Evolutionary conservation across 495 filamentous ascomycete genomes (phyloP).

Genomic region (Daldinia bambusicola): DNA sequence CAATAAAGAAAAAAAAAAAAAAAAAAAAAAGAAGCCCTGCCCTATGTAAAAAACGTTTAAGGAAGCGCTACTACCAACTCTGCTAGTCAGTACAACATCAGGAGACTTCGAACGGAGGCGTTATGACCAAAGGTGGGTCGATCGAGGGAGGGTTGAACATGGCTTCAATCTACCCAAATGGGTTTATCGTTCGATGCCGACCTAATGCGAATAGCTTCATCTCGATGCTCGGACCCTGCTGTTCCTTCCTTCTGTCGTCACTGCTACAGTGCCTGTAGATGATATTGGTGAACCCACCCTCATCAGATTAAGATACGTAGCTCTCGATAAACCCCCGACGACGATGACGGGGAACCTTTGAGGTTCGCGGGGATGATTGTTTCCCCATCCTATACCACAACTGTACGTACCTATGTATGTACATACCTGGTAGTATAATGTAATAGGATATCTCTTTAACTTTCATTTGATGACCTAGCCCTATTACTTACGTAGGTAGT

Average conservation of each 20-base stretch:
- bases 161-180: slow-evolving; percentile 28
- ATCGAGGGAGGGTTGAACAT: slow-evolving; percentile 22
- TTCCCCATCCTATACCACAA: slow-evolving; percentile 9
- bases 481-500: slow-evolving; percentile 20
- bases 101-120: slow-evolving; percentile 23
- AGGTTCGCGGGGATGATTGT: slow-evolving; percentile 17
- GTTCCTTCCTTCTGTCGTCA: slow-evolving; percentile 14
- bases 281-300: slow-evolving; percentile 33
- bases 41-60: slow-evolving; percentile 25
- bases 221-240: slow-evolving; percentile 18
- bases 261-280: neutral
- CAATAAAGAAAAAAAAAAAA: neutral
- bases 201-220: slow-evolving; percentile 38
- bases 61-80: slow-evolving; percentile 4
- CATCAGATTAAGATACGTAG: slow-evolving; percentile 33
- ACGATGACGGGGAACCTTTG: neutral
- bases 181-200: slow-evolving; percentile 34
- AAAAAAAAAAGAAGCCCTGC: neutral
- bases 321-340: slow-evolving; percentile 8
- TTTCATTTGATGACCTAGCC: slow-evolving; percentile 28
- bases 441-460: slow-evolving; percentile 21
- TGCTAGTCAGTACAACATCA: slow-evolving; percentile 31
- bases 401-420: slow-evolving; percentile 6
- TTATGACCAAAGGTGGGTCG: slow-evolving; percentile 28
- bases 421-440: neutral